Evolutionary conservation across 1,284 basidiomycete species (phyloP).

Genomic region (Apiotrichum sp.): DNA sequence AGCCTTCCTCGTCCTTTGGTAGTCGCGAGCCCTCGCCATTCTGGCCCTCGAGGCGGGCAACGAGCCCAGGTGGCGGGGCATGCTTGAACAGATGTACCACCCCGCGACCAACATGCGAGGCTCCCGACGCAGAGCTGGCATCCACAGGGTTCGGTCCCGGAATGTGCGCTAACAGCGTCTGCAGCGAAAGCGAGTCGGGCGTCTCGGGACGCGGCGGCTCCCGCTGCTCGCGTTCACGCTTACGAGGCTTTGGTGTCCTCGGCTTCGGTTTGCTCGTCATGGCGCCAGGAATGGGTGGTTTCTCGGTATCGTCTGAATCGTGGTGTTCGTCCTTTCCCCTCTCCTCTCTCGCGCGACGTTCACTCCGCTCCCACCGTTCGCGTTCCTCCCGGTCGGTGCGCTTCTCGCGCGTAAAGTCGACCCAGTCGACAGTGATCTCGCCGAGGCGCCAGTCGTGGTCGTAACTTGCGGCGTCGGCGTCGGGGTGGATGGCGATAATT

Average conservation of each 20-base stretch:
- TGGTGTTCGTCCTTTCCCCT: background rate
- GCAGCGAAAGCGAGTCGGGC: slow-evolving; percentile 33
- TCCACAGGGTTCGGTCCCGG: slow-evolving; percentile 36
- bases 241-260: background rate
- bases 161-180: slow-evolving; percentile 41
- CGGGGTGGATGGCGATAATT: slow-evolving; percentile 30
- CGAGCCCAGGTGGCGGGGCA: slow-evolving; percentile 34
- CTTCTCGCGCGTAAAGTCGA: slow-evolving; percentile 45
- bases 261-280: slow-evolving; percentile 10
- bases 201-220: slow-evolving; percentile 5
- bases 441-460: slow-evolving; percentile 37
- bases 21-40: slow-evolving; percentile 26
- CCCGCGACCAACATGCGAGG: slow-evolving; percentile 45
- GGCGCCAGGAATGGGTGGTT: slow-evolving; percentile 7
- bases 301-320: background rate
- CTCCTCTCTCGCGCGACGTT: no score
- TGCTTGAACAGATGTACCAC: slow-evolving; percentile 49
- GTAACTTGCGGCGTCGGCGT: slow-evolving; percentile 3
- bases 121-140: slow-evolving; percentile 30
- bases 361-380: background rate
- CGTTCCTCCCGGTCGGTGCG: slow-evolving; percentile 16
- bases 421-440: slow-evolving; percentile 43
- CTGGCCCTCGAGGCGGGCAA: slow-evolving; percentile 32
- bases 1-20: slow-evolving; percentile 27
- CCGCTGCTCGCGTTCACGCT: background rate